Base-by-base conservation (phyloP, 2,329 filamentous ascomycete species). In the Nannizziopsis arthrosporioides region DNA sequence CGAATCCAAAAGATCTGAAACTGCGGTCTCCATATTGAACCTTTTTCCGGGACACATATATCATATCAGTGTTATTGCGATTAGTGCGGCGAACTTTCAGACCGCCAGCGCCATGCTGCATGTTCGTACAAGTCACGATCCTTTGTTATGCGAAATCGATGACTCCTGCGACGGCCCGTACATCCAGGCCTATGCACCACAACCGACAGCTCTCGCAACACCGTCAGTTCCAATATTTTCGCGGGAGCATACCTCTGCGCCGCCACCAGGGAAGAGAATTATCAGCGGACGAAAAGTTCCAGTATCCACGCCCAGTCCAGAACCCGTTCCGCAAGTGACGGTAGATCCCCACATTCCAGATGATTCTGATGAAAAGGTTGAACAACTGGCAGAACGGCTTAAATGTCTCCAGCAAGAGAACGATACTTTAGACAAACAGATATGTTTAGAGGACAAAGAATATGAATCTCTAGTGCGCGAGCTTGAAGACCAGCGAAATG, bases 11-110 rank as follows among this genome's bases (percentile, higher is more conserved):
- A 80, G 81, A 57, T 77, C 80, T 55, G 87, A 94, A 63, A 87
- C 84, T 0, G 85, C 87, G n/a, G 88, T 95, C 46, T 89, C 85
- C 40, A 88, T 98, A 48, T 88, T 84, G 30, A 87, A 89, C 35
- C 73, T 98, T 6, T 82, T 84, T 57, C 88, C 92, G 0, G 81
- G 84, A 55, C 85, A 85, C 59, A 93, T 89, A 59, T 96, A 96
- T 68, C 93, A 94, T 55, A 82, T 98, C 22, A 83, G 90, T 51
- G 86, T 96, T 47, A 85, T 95, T 56, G 87, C 90, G 35, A 84
- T 95, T 47, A 94, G 90, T 42, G 79, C 83, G 27, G 87, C 89
- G 56, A 93, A 92, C 64, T 96, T 96, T 59, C 87, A 94, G 61
- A 87, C 89, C 0, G 84, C 86, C 34, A 95, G 92, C 63, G 76